Conservation (phyloP, 73 alveolate species). For the Symbiodinium natans region DNA sequence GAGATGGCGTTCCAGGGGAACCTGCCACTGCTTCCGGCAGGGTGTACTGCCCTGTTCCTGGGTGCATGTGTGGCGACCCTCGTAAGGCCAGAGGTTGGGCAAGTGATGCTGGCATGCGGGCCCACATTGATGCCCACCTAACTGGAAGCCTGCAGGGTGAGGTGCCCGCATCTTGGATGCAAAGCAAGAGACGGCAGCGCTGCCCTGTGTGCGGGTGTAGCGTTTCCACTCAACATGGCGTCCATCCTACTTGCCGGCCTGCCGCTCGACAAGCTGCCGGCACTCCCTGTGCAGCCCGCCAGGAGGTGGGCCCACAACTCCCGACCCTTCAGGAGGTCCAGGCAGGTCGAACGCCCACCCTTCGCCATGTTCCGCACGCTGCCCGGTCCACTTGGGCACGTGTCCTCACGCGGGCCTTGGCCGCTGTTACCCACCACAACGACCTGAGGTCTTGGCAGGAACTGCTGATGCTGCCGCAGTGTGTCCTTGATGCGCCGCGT, state of each 20-base stretch:
- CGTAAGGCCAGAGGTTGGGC: conserved; percentile 12
- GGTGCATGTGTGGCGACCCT: conserved; percentile 8
- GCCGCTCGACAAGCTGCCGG: not conserved
- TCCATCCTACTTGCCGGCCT: not conserved
- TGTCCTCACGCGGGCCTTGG: not conserved
- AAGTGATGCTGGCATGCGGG: not conserved
- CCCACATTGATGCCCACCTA: conserved; percentile 49
- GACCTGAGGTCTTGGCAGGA: not conserved
- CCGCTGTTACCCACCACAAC: not conserved
- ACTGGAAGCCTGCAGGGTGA: conserved; percentile 22
- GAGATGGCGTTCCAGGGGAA: not conserved
- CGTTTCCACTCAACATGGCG: conserved; percentile 13
- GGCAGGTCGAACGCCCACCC: not conserved
- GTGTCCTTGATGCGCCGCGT: not conserved
- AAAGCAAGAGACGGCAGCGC: not conserved
- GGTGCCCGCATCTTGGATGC: conserved; percentile 6
- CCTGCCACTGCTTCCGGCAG: not conserved
- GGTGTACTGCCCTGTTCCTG: conserved; percentile 22
- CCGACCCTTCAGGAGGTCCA: not conserved
- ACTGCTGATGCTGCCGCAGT: conserved; percentile 8
- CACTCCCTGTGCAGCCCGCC: too few species aligned
- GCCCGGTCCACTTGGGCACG: not conserved
- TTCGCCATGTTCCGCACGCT: not conserved
- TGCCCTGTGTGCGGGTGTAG: conserved; percentile 45
- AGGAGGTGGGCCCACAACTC: not conserved